A percentile compares a stretch with the other conserved stretches of the same genome.
Conservation (phyloP, 2,329 filamentous ascomycete genomes). For the Zymoseptoria tritici region DNA sequence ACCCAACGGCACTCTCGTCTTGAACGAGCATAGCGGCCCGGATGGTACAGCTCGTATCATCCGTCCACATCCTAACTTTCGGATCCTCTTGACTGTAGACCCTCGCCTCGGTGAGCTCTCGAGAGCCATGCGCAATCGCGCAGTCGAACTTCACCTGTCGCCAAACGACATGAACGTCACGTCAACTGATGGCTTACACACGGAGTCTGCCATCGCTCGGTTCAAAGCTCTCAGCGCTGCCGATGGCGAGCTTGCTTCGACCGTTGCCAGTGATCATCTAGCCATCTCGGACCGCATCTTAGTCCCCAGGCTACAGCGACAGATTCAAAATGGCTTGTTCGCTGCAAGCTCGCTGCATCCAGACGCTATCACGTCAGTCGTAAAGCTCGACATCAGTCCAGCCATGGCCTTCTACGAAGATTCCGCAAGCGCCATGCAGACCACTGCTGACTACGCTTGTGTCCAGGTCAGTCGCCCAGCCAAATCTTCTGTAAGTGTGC, state of each 20-base stretch:
- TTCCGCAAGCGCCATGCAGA: conserved; percentile 24
- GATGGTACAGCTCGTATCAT: conserved; percentile 76
- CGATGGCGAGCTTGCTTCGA: neutral
- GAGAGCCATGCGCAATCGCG: conserved; percentile 91
- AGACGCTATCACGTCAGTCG: neutral
- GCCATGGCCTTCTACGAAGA: conserved; percentile 28
- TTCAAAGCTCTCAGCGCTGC: conserved; percentile 13
- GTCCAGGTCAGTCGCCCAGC: conserved; percentile 30
- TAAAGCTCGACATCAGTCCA: neutral
- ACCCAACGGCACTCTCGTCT: conserved; percentile 75
- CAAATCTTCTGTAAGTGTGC: conserved; percentile 23
- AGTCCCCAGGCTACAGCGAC: conserved; percentile 9
- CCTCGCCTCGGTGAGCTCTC: conserved; percentile 88
- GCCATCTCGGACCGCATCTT: conserved; percentile 16
- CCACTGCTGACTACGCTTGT: conserved; percentile 34
- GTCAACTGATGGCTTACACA: conserved; percentile 14
- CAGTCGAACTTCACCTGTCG: conserved; percentile 73
- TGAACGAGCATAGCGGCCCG: conserved; percentile 84
- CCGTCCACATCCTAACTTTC: conserved; percentile 74
- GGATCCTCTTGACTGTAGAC: conserved; percentile 91
- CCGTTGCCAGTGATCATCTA: conserved; percentile 17
- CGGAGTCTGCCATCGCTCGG: conserved; percentile 25
- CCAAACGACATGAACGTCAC: neutral
- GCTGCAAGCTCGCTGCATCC: neutral
- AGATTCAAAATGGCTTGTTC: conserved; percentile 16